A percentile compares a stretch with the other conserved stretches of the same genome.
phyloP scores from a whole-genome alignment of 352 stramenopile genomes.

The Globisporangium paddicum region DNA sequence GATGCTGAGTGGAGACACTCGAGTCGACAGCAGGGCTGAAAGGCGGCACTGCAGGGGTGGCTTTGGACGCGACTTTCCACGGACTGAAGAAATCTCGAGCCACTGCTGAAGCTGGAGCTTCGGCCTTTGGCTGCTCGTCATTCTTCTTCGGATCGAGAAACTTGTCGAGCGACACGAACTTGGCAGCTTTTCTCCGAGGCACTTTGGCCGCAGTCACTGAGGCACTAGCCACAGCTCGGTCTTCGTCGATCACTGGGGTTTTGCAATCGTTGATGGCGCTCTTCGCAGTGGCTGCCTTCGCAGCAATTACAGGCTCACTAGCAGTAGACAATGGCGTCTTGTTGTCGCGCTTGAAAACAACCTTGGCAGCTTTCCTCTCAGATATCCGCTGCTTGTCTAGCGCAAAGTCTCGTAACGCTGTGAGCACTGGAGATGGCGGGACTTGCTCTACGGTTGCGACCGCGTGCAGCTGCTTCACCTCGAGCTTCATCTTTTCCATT shows the following conservation, averaged over 20 bases:
- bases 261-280: neutral
- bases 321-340: neutral
- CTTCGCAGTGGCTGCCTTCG: neutral
- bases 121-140: conserved; percentile 11
- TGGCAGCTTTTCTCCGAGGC: conserved; percentile 25
- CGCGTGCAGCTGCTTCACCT: conserved; percentile 8
- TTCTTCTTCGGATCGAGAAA: conserved; percentile 31
- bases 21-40: neutral
- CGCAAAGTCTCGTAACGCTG: conserved; percentile 9
- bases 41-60: neutral
- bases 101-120: neutral
- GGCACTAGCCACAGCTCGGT: neutral
- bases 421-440: neutral
- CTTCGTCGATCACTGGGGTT: neutral
- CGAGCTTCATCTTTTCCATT: conserved; percentile 11
- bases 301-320: neutral
- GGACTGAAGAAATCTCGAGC: conserved; percentile 14
- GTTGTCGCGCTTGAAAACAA: neutral
- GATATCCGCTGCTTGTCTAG: conserved; percentile 4
- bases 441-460: neutral
- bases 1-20: neutral
- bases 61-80: conserved; percentile 7
- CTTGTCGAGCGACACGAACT: conserved; percentile 53
- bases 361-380: conserved; percentile 7
- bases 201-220: neutral